Percentiles rank a stretch among this genome's conserved stretches.
phyloP scores from a whole-genome alignment of 2,329 filamentous ascomycete genomes.

The Microsporum ferrugineum region DNA sequence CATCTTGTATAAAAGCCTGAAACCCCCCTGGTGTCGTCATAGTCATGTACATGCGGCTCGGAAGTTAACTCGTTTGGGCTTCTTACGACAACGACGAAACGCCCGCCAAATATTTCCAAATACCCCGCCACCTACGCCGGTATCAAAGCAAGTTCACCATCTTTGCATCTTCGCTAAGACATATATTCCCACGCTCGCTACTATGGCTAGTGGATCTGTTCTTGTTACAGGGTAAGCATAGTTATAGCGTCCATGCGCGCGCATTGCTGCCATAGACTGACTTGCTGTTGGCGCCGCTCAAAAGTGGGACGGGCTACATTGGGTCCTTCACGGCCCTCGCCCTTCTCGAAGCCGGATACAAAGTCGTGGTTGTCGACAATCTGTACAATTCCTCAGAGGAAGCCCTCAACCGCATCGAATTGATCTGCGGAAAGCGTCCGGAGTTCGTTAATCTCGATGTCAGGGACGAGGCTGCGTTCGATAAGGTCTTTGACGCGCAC shows the following conservation, averaged over 20 bases:
- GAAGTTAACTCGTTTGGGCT: neutral
- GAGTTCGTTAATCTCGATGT: slow-evolving; percentile 78
- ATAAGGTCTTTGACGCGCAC: slow-evolving; percentile 78
- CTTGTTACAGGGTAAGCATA: slow-evolving; percentile 74
- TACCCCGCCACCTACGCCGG: neutral
- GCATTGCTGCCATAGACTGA: slow-evolving; percentile 11
- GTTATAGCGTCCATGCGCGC: slow-evolving; percentile 7
- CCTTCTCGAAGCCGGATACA: slow-evolving; percentile 85
- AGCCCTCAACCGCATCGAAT: slow-evolving; percentile 85
- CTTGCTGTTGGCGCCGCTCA: slow-evolving; percentile 15
- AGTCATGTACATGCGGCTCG: neutral
- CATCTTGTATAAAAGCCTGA: neutral
- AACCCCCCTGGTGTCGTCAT: neutral
- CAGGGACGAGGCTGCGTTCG: slow-evolving; percentile 70
- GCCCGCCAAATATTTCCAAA: neutral
- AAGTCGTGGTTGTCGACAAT: slow-evolving; percentile 92
- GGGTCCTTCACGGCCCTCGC: slow-evolving; percentile 91
- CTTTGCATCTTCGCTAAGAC: neutral
- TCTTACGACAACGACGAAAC: neutral
- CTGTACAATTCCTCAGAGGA: slow-evolving; percentile 94
- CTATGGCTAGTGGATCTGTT: slow-evolving; percentile 74
- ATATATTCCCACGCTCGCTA: slow-evolving; percentile 13
- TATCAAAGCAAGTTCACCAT: neutral
- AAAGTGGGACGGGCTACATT: slow-evolving; percentile 95
- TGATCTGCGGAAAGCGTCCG: slow-evolving; percentile 79